Conservation (phyloP, 2,329 filamentous ascomycete genomes). For the Mollisia scopiformis region DNA sequence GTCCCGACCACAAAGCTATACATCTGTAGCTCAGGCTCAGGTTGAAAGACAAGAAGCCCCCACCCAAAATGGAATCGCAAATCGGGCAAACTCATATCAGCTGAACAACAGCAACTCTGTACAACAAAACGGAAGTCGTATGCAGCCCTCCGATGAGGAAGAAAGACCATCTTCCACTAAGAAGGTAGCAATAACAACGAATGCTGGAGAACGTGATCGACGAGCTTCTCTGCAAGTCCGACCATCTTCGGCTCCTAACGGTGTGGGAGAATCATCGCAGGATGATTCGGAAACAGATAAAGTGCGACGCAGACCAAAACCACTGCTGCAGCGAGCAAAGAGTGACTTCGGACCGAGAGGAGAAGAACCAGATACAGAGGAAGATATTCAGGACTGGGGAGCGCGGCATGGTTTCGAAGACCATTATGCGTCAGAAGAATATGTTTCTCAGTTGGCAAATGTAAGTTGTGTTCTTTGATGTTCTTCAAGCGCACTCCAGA, state of each 20-base stretch:
- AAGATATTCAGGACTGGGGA: conserved; percentile 37
- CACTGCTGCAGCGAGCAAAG: conserved; percentile 45
- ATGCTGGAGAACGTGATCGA: not conserved
- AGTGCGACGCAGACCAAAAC: conserved; percentile 27
- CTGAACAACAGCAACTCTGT: conserved; percentile 32
- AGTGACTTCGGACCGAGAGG: conserved; percentile 53
- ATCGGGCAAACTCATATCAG: conserved; percentile 23
- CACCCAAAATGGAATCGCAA: conserved; percentile 28
- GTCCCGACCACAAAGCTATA: conserved; percentile 33
- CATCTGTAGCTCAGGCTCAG: conserved; percentile 18
- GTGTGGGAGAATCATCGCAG: conserved; percentile 30
- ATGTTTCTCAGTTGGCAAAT: conserved; percentile 67
- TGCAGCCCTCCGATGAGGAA: conserved; percentile 11
- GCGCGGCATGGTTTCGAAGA: conserved; percentile 73
- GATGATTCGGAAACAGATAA: conserved; percentile 33
- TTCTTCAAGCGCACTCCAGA: too few species aligned
- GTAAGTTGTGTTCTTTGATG: conserved; percentile 43
- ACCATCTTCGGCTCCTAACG: conserved; percentile 28
- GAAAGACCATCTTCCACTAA: conserved; percentile 4
- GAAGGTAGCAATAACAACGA: not conserved
- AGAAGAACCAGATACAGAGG: conserved; percentile 36
- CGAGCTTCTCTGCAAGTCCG: conserved; percentile 13
- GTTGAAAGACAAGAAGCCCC: conserved; percentile 24
- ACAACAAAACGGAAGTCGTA: conserved; percentile 22
- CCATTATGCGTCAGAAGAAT: conserved; percentile 72